Conservation (phyloP, 345 rosid species). For the Dipteronia dyeriana region DNA sequence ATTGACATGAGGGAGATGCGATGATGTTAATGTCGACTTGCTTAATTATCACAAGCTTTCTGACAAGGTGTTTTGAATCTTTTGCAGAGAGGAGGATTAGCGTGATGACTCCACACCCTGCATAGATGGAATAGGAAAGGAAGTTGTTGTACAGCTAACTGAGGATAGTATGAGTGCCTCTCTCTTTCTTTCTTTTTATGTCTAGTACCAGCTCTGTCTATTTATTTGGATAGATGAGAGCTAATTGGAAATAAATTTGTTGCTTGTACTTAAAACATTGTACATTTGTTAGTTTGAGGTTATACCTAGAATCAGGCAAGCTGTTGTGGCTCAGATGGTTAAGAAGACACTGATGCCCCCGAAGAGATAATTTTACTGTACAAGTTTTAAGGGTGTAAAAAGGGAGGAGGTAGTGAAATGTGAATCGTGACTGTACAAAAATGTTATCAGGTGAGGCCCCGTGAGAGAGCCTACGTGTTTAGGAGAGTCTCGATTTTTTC, state of each 20-base stretch:
- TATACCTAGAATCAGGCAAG: conserved; percentile 51
- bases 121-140: conserved; percentile 38
- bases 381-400: conserved; percentile 45
- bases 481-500: conserved; percentile 33
- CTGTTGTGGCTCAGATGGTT: conserved; percentile 39
- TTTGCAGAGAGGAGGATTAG: conserved; percentile 68
- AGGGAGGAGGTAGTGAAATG: conserved; percentile 32
- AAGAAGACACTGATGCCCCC: conserved; percentile 31
- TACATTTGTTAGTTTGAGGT: conserved; percentile 50
- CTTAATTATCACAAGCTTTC: background rate
- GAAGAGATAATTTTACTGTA: conserved; percentile 37
- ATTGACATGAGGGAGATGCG: background rate
- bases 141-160: conserved; percentile 65
- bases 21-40: background rate
- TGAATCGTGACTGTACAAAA: conserved; percentile 44
- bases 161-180: conserved; percentile 49
- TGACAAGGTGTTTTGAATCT: background rate
- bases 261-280: conserved; percentile 42
- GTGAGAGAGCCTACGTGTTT: conserved; percentile 24
- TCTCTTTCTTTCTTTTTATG: conserved; percentile 29
- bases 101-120: conserved; percentile 49
- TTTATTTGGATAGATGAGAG: conserved; percentile 39
- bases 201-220: conserved; percentile 36
- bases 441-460: conserved; percentile 23
- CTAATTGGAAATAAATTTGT: conserved; percentile 38